phyloP scores from a whole-genome alignment of 768 basidiomycete genomes.

The Favolaschia claudopus region DNA sequence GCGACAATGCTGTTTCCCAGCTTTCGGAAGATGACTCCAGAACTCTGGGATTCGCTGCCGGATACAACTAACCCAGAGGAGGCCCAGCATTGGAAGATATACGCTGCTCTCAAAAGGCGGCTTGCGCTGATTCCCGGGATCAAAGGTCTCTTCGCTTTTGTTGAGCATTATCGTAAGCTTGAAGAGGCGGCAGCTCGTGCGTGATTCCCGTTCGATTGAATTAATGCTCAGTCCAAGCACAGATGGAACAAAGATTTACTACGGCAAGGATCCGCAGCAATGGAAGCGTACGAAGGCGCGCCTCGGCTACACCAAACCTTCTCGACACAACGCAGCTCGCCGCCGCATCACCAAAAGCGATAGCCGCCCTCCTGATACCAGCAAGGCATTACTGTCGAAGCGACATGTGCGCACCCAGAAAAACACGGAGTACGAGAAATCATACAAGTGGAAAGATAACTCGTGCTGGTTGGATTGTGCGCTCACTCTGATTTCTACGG shows the following conservation, averaged over 20 bases:
- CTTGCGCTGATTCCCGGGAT: background rate
- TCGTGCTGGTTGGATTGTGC: slow-evolving; percentile 9
- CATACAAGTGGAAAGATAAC: background rate
- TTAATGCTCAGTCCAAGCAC: too few species aligned
- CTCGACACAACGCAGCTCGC: background rate
- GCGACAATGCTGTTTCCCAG: background rate
- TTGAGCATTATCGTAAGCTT: background rate
- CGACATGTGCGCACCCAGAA: too few species aligned
- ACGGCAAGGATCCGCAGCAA: background rate
- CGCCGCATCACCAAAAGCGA: background rate
- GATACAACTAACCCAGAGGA: slow-evolving; percentile 40
- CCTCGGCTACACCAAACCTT: background rate
- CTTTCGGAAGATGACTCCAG: background rate
- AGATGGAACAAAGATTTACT: too few species aligned
- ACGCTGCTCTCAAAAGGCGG: slow-evolving; percentile 23
- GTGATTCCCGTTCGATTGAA: background rate
- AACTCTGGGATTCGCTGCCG: slow-evolving; percentile 31
- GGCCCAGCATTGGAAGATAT: slow-evolving; percentile 39
- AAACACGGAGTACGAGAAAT: background rate
- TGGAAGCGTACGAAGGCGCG: background rate
- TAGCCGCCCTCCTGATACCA: slow-evolving; percentile 6
- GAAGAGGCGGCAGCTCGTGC: too few species aligned
- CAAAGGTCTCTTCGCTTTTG: too few species aligned
- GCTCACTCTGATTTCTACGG: background rate
- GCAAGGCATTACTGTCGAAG: background rate